phyloP scores from a whole-genome alignment of 2,329 filamentous ascomycete species.

The Sporothrix schenckii region DNA sequence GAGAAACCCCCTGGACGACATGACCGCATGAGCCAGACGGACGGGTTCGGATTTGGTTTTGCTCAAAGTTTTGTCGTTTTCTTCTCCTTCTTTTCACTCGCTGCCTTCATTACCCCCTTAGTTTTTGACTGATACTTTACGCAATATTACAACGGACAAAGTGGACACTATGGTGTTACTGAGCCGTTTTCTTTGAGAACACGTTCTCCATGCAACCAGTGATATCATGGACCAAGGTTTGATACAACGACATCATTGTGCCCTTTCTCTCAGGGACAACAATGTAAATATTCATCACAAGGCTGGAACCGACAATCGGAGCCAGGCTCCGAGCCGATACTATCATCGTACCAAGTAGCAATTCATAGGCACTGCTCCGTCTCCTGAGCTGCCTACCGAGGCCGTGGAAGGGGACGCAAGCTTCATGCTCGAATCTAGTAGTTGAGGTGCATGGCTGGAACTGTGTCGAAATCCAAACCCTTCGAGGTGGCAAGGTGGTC shows the following conservation, averaged over 20 bases:
- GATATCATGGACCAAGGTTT: not conserved
- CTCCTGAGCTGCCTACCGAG: not conserved
- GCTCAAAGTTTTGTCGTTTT: not conserved
- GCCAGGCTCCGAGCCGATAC: not conserved
- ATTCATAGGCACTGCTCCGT: not conserved
- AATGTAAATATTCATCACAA: not conserved
- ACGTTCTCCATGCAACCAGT: not conserved
- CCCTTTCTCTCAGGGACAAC: not conserved
- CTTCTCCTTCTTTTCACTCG: not conserved
- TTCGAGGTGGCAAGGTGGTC: not conserved
- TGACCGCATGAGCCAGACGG: not conserved
- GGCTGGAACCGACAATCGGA: not conserved
- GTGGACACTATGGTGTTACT: not conserved
- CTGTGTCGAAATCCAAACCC: not conserved
- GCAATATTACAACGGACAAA: not conserved
- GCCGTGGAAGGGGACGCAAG: not conserved
- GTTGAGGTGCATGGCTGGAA: not conserved
- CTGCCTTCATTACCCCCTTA: not conserved
- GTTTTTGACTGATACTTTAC: not conserved
- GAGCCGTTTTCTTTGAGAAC: not conserved
- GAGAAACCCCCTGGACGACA: slow-evolving; percentile 8
- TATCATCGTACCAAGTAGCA: not conserved
- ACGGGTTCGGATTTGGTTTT: not conserved
- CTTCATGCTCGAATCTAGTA: not conserved
- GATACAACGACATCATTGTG: not conserved